Conservation (phyloP, 257 asterid genomes). For the Gynochthodes officinalis region DNA sequence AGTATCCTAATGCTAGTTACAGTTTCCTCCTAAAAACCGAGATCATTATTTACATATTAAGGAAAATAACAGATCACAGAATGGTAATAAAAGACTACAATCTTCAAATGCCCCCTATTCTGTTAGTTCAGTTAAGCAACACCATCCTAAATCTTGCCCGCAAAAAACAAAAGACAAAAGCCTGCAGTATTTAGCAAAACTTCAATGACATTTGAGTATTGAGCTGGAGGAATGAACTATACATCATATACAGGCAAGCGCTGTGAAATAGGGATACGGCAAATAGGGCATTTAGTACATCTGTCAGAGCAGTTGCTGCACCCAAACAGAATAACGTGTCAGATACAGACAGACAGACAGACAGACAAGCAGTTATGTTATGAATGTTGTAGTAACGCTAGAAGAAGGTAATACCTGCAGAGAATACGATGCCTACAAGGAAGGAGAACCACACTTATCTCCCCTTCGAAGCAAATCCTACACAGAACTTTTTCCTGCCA, state of each 20-base stretch:
- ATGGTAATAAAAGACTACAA: conserved; percentile 21
- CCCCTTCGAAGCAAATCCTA: conserved; percentile 92
- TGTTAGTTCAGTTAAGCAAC: conserved; percentile 37
- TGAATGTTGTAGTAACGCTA: background rate
- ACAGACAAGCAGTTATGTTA: conserved; percentile 8
- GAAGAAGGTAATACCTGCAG: conserved; percentile 60
- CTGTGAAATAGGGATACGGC: conserved; percentile 68
- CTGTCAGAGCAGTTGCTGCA: conserved; percentile 77
- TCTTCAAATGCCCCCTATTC: conserved; percentile 19
- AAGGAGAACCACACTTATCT: conserved; percentile 85
- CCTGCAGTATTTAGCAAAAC: conserved; percentile 19
- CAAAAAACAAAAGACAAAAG: conserved; percentile 15
- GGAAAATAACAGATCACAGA: conserved; percentile 22
- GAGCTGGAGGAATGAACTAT: conserved; percentile 36
- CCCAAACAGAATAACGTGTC: conserved; percentile 14
- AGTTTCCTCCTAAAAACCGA: conserved; percentile 24
- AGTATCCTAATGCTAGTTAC: conserved; percentile 22
- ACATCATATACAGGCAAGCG: conserved; percentile 95
- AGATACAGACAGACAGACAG: conserved; percentile 1
- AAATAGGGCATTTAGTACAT: conserved; percentile 91
- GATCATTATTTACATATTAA: conserved; percentile 28
- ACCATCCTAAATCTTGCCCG: conserved; percentile 21
- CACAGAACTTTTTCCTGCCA: conserved; percentile 90
- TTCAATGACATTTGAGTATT: background rate
- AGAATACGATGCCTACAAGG: conserved; percentile 96